A percentile compares a stretch with the other conserved stretches of the same genome.
Evolutionary conservation across 305 asterid species (phyloP).

Genomic region (Salvia sclarea): DNA sequence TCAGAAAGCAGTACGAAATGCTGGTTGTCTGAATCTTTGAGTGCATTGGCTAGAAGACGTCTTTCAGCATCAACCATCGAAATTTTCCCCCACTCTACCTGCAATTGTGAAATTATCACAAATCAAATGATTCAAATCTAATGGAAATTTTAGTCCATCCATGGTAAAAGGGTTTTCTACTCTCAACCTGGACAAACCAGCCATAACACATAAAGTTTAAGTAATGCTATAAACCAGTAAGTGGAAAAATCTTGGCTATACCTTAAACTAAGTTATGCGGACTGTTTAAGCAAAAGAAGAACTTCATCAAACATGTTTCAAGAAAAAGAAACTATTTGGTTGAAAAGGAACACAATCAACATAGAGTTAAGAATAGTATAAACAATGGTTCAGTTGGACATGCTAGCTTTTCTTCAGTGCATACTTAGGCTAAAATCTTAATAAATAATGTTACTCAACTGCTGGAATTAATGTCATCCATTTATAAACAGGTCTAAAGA

Average conservation of each 20-base stretch:
- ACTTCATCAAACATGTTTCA: neutral
- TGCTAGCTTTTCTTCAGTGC: neutral
- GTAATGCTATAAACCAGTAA: neutral
- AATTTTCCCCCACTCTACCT: slow-evolving; percentile 98
- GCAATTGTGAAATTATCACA: slow-evolving; percentile 28
- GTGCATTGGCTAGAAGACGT: slow-evolving; percentile 85
- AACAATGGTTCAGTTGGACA: neutral
- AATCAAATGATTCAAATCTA: neutral
- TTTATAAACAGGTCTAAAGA: neutral
- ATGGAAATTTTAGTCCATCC: neutral
- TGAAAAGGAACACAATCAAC: neutral
- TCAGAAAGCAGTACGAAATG: slow-evolving; percentile 93
- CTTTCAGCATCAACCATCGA: slow-evolving; percentile 99
- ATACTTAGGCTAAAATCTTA: neutral
- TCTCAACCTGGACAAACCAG: neutral
- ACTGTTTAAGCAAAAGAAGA: neutral
- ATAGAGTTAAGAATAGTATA: neutral
- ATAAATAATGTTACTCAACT: neutral
- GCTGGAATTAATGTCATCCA: too few species aligned
- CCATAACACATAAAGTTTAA: neutral
- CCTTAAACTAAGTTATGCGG: neutral
- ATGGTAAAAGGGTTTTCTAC: slow-evolving; percentile 4
- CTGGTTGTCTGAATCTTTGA: slow-evolving; percentile 76
- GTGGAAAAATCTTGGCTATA: neutral
- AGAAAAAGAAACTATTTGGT: neutral